A percentile compares a stretch with the other conserved stretches of the same genome.
These are phyloP conservation scores for Batkoa obscura DNA, from an alignment of 371 early-diverging fungal species.

Conservation along the genomic window DNA sequence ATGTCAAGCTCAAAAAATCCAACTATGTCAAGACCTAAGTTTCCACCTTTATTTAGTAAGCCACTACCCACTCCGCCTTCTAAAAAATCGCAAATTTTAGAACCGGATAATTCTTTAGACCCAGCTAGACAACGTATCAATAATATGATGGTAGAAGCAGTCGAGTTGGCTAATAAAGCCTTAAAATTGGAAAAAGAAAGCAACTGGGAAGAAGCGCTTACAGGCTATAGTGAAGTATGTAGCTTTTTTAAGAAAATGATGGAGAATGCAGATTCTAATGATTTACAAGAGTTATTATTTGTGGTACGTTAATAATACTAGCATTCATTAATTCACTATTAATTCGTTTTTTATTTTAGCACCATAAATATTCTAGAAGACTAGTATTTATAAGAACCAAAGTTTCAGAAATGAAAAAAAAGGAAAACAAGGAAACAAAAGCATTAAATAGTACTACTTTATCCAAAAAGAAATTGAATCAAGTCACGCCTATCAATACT, in stretches of 20 bases:
- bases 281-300: background rate
- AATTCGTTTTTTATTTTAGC: background rate
- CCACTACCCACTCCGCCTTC: too few species aligned
- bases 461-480: too few species aligned
- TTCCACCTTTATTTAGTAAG: too few species aligned
- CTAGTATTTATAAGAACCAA: background rate
- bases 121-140: too few species aligned
- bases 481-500: too few species aligned
- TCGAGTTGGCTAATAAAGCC: background rate
- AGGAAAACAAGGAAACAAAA: background rate
- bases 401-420: background rate
- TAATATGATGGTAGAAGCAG: background rate
- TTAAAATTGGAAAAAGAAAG: slow-evolving; percentile 1
- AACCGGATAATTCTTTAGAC: too few species aligned
- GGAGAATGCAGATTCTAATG: background rate
- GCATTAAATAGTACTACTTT: too few species aligned
- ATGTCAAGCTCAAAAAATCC: too few species aligned
- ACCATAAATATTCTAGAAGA: background rate
- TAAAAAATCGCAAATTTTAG: too few species aligned
- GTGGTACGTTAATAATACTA: background rate
- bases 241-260: background rate
- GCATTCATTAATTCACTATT: background rate
- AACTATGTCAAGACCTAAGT: too few species aligned
- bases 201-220: background rate
- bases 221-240: slow-evolving; percentile 2